phyloP scores from a whole-genome alignment of 441 rosid genomes.

The Croton laevigatus region DNA sequence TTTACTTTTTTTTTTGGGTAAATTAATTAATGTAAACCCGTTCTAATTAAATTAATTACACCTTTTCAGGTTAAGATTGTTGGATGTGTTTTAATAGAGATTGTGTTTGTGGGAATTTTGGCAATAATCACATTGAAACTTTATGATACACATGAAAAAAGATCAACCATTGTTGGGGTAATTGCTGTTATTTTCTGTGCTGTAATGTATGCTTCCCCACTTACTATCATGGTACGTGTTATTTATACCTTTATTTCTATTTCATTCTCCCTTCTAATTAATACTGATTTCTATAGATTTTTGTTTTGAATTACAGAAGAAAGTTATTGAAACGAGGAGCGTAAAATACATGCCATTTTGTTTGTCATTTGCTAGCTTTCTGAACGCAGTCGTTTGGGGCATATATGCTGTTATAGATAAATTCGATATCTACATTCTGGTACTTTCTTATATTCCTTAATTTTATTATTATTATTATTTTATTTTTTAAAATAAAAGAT shows the following conservation, averaged over 20 bases:
- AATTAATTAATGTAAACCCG: no score
- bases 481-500: no score
- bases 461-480: no score
- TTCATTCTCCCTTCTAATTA: no score
- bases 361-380: background rate
- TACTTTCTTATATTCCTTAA: background rate
- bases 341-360: conserved; percentile 10
- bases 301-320: background rate
- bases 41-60: background rate
- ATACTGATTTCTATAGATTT: no score
- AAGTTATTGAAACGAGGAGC: background rate
- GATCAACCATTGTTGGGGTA: background rate
- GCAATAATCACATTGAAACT: background rate
- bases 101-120: background rate
- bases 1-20: background rate
- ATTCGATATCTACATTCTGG: conserved; percentile 9
- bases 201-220: conserved; percentile 7
- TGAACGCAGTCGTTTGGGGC: conserved; percentile 1
- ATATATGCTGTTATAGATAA: background rate
- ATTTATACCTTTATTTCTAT: background rate
- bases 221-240: conserved; percentile 6
- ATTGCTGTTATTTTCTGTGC: background rate
- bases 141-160: background rate
- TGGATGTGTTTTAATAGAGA: background rate
- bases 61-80: background rate